These are phyloP conservation scores for Pythium monospermum DNA, from an alignment of 352 stramenopile genomes.

Conservation along the genomic window DNA sequence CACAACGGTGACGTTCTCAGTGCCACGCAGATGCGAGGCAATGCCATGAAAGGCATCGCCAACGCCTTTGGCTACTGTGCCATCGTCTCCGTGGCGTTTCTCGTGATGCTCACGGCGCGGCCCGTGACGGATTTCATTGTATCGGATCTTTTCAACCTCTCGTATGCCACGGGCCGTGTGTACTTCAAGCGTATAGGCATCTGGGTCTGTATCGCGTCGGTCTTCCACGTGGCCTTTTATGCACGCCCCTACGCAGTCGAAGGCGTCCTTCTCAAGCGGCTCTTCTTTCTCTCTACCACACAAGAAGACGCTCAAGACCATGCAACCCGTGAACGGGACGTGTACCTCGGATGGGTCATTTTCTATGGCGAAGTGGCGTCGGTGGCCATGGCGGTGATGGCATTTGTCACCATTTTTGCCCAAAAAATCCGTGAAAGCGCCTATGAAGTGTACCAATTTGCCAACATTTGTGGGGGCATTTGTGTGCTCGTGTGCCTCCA, in stretches of 20 bases:
- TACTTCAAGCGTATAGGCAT: not conserved
- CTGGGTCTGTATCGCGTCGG: not conserved
- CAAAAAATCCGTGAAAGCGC: not conserved
- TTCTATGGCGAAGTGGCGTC: not conserved
- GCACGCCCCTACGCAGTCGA: not conserved
- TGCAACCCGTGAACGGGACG: not conserved
- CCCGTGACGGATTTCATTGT: not conserved
- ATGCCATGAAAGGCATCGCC: slow-evolving; percentile 7
- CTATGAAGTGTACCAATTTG: not conserved
- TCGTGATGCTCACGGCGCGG: not conserved
- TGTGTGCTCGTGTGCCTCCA: not conserved
- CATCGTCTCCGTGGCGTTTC: slow-evolving; percentile 1
- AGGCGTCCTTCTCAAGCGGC: not conserved
- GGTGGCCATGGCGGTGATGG: not conserved
- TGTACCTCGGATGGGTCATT: not conserved
- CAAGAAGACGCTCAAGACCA: not conserved
- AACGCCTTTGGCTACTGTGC: slow-evolving; percentile 7
- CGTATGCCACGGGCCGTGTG: not conserved
- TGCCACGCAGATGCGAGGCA: not conserved
- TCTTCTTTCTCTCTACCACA: not conserved
- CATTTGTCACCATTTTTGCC: not conserved
- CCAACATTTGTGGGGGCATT: not conserved
- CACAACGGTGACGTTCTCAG: not conserved
- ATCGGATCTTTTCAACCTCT: not conserved
- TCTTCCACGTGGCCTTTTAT: slow-evolving; percentile 6